A percentile compares a stretch with the other conserved stretches of the same genome.
phyloP scores from a whole-genome alignment of 2,329 filamentous ascomycete species.

The Aureobasidium sp. region DNA sequence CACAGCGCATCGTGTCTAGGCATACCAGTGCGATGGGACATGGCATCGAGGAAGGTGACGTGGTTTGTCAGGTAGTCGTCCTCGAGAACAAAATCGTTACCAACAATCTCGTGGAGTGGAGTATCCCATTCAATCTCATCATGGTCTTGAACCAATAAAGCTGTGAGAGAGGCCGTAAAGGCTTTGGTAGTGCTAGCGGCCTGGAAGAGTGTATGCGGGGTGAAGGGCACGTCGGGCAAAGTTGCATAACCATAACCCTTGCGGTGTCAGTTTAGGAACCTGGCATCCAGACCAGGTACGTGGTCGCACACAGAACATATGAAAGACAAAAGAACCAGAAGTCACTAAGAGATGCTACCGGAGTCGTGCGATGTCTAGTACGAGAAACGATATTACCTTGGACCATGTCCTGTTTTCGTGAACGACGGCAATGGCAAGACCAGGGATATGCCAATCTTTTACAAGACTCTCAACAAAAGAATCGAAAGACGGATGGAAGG shows the following conservation, averaged over 20 bases:
- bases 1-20: slow-evolving; percentile 24
- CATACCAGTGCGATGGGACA: slow-evolving; percentile 30
- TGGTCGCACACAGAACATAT: neutral
- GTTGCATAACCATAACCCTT: slow-evolving; percentile 20
- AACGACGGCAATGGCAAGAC: slow-evolving; percentile 17
- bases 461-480: slow-evolving; percentile 14
- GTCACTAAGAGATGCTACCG: neutral
- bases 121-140: slow-evolving; percentile 29
- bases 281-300: neutral
- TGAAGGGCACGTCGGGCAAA: slow-evolving; percentile 17
- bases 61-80: slow-evolving; percentile 23
- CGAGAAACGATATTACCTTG: slow-evolving; percentile 13
- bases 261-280: neutral
- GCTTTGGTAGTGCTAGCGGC: slow-evolving; percentile 25
- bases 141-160: slow-evolving; percentile 21
- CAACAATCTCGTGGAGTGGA: slow-evolving; percentile 27
- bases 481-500: slow-evolving; percentile 14
- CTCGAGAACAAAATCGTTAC: slow-evolving; percentile 27
- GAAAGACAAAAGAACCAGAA: neutral
- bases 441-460: slow-evolving; percentile 17
- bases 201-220: slow-evolving; percentile 22
- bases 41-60: slow-evolving; percentile 27
- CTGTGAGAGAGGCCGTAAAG: slow-evolving; percentile 22
- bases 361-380: neutral
- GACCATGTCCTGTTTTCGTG: slow-evolving; percentile 15